Conservation (phyloP, 202 grass and related monocot species). For the Bolboschoenoplectus hybrid region DNA sequence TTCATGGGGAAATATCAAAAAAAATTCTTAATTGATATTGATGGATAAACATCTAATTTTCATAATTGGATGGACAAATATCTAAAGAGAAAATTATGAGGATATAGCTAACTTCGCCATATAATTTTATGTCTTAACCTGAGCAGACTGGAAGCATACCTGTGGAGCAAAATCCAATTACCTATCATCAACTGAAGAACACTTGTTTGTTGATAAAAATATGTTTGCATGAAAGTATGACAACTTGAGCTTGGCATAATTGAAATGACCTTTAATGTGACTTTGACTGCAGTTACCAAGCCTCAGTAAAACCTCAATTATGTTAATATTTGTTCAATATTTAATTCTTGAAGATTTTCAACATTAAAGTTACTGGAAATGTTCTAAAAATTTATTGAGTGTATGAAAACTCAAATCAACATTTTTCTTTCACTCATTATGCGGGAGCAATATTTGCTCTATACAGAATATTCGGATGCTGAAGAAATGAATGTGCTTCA, state of each 20-base stretch:
- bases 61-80: too few species aligned
- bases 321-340: background rate
- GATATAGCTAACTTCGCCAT: too few species aligned
- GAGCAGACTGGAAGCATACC: too few species aligned
- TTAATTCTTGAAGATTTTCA: background rate
- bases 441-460: background rate
- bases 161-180: too few species aligned
- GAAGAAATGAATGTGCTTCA: constrained; percentile 34
- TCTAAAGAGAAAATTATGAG: too few species aligned
- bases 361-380: background rate
- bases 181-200: too few species aligned
- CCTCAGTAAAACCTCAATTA: background rate
- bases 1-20: too few species aligned
- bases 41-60: too few species aligned
- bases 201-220: too few species aligned
- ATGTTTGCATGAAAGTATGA: too few species aligned
- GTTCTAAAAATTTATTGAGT: background rate
- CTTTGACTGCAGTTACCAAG: background rate
- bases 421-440: background rate
- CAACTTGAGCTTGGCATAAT: background rate
- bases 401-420: background rate
- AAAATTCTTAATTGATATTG: too few species aligned
- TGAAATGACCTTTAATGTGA: background rate
- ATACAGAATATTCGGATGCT: constrained; percentile 25
- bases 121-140: too few species aligned